Percentiles rank a stretch among this genome's conserved stretches.
Conservation (phyloP, 129 eudicot genomes). For the Heracleum sosnowskyi region DNA sequence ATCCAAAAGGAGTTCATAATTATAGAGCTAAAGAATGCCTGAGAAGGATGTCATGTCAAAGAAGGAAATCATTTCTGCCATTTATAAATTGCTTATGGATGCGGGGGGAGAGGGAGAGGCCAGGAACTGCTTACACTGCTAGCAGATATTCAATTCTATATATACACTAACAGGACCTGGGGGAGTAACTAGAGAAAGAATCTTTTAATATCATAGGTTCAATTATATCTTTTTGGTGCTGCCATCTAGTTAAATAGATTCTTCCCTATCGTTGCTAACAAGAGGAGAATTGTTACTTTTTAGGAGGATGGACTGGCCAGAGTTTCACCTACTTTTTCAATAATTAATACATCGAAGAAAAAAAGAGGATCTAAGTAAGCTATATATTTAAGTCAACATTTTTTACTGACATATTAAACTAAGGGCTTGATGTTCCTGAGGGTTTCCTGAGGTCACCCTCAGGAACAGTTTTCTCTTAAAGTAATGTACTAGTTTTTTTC, state of each 20-base stretch:
- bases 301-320: background rate
- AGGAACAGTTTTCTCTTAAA: too few relatives aligned
- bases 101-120: background rate
- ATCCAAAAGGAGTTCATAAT: background rate
- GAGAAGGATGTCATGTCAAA: background rate
- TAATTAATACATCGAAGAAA: background rate
- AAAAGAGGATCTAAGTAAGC: background rate
- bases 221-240: background rate
- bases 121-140: background rate
- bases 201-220: background rate
- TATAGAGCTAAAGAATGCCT: background rate
- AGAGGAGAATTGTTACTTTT: background rate
- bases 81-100: background rate
- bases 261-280: background rate
- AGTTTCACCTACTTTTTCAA: background rate
- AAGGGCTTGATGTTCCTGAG: too few relatives aligned
- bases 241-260: background rate
- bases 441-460: too few relatives aligned
- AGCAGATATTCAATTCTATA: background rate
- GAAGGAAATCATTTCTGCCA: background rate
- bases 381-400: background rate
- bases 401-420: background rate
- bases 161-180: background rate
- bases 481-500: slow-evolving; percentile 5
- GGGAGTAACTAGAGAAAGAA: background rate